Evolutionary conservation across 257 asterid species (phyloP).

Genomic region (Capsicum baccatum): DNA sequence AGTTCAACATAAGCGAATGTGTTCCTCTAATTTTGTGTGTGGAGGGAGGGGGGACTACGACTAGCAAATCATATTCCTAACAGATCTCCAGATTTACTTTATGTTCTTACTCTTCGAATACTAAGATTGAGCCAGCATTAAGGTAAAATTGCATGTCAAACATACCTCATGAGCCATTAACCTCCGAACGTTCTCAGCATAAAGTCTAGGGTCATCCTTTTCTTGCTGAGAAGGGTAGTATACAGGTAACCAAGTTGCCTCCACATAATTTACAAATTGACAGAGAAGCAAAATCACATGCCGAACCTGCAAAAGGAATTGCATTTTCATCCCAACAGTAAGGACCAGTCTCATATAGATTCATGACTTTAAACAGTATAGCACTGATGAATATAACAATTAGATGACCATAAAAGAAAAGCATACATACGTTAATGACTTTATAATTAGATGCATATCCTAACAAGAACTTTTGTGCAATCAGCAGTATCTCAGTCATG

Average conservation of each 20-base stretch:
- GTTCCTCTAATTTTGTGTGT: not conserved
- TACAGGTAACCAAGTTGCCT: slow-evolving; percentile 74
- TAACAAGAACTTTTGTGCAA: slow-evolving; percentile 10
- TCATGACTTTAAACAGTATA: no score
- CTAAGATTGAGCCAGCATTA: slow-evolving; percentile 10
- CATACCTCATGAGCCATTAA: slow-evolving; percentile 91
- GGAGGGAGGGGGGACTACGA: not conserved
- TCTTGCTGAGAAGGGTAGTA: slow-evolving; percentile 90
- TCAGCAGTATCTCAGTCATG: not conserved
- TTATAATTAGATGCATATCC: not conserved
- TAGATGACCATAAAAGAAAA: no score
- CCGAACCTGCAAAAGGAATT: slow-evolving; percentile 62
- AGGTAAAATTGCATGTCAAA: slow-evolving; percentile 30
- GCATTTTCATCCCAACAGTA: slow-evolving; percentile 34
- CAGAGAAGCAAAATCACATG: slow-evolving; percentile 87
- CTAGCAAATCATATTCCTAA: slow-evolving; percentile 25
- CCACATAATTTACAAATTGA: slow-evolving; percentile 78
- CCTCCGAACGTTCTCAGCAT: slow-evolving; percentile 80
- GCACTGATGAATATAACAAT: no score
- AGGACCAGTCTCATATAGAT: slow-evolving; percentile 28
- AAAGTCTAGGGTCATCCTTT: slow-evolving; percentile 81
- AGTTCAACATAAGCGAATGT: not conserved
- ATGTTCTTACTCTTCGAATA: not conserved
- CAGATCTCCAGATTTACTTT: not conserved
- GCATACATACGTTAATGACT: no score